phyloP scores from a whole-genome alignment of 306 rosid genomes.

The Corylus avellana region DNA sequence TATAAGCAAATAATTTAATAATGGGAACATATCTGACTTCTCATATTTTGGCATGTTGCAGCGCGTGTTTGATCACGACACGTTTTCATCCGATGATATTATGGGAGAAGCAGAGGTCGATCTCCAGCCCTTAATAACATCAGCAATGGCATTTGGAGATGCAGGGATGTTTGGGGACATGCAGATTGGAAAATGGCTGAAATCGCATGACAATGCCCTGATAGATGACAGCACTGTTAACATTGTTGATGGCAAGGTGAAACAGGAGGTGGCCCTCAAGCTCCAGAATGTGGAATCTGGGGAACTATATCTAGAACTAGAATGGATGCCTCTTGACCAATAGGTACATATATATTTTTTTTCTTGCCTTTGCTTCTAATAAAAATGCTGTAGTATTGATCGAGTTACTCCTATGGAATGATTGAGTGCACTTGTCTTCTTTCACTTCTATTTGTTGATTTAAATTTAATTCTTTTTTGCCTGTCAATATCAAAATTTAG shows the following conservation, averaged over 20 bases:
- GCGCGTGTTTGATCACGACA: slow-evolving; percentile 86
- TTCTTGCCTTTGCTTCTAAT: slow-evolving; percentile 26
- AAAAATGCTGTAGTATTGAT: slow-evolving; percentile 28
- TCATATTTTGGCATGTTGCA: slow-evolving; percentile 39
- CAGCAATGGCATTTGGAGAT: slow-evolving; percentile 92
- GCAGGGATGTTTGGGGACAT: slow-evolving; percentile 88
- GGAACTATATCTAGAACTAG: slow-evolving; percentile 77
- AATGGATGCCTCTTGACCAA: slow-evolving; percentile 94
- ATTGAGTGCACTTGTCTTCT: slow-evolving; percentile 20
- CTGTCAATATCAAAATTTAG: not conserved
- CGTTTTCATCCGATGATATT: slow-evolving; percentile 92
- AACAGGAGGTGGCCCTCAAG: slow-evolving; percentile 68
- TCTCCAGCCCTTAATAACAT: slow-evolving; percentile 91
- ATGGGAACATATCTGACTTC: slow-evolving; percentile 5
- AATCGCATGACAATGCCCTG: slow-evolving; percentile 87
- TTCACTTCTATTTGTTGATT: slow-evolving; percentile 24
- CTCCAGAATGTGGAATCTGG: slow-evolving; percentile 97
- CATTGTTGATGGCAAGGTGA: slow-evolving; percentile 71
- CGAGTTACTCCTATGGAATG: slow-evolving; percentile 23
- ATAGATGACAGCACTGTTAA: slow-evolving; percentile 71
- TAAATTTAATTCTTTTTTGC: not conserved
- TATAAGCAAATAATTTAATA: not conserved
- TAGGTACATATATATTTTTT: slow-evolving; percentile 43
- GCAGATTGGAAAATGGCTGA: slow-evolving; percentile 99
- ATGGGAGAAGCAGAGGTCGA: slow-evolving; percentile 99